Evolutionary conservation across 176 grass and related monocot species (phyloP).

Genomic region (Rhynchospora breviuscula): DNA sequence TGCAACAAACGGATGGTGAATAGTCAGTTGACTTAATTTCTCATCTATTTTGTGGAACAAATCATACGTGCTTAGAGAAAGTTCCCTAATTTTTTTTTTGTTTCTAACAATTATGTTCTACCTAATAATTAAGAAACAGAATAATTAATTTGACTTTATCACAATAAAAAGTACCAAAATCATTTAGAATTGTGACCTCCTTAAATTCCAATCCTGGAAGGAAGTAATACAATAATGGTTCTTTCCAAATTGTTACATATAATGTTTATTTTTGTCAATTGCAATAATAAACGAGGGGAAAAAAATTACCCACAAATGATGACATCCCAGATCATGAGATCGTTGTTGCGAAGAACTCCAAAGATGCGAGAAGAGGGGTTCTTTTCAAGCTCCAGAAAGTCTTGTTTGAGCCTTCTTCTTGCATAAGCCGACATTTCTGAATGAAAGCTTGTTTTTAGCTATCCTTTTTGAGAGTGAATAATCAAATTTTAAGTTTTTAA

Average conservation of each 20-base stretch:
- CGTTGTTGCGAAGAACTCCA: not conserved
- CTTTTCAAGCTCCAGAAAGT: not conserved
- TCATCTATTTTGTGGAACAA: not conserved
- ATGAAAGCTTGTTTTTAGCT: not conserved
- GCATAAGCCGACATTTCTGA: not conserved
- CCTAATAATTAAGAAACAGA: too few relatives aligned
- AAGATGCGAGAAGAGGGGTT: not conserved
- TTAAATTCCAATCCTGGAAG: too few relatives aligned
- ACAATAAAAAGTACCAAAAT: not conserved
- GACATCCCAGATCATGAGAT: conserved; percentile 10
- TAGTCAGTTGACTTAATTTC: not conserved
- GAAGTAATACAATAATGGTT: not conserved
- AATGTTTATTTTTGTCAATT: not conserved
- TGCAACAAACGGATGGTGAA: not conserved
- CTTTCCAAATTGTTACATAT: not conserved
- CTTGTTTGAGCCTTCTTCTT: not conserved
- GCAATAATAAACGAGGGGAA: not conserved
- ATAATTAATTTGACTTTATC: not conserved
- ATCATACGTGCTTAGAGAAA: not conserved
- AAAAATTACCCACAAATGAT: conserved; percentile 11
- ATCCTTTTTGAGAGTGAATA: not conserved
- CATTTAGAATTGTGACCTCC: too few relatives aligned
- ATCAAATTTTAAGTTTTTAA: not conserved
- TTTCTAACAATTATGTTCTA: too few relatives aligned
- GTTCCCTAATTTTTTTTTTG: not conserved